Evolutionary conservation across 2,329 filamentous ascomycete species (phyloP).

Genomic region (Aspergillus cejpii): DNA sequence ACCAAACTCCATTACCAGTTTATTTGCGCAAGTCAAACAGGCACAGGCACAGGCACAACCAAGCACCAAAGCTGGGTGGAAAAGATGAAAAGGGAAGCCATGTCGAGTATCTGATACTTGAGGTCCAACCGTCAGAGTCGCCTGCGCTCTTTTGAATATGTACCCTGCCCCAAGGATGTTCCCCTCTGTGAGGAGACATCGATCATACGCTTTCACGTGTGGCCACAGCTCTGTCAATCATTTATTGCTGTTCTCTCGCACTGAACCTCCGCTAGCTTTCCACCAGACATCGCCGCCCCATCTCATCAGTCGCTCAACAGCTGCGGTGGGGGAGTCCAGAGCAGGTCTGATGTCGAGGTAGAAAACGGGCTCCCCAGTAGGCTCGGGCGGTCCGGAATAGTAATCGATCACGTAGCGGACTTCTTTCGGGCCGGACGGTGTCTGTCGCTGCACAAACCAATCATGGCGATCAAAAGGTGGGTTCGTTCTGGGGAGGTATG

Average conservation of each 20-base stretch:
- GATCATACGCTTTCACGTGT: not conserved
- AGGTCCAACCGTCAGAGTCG: conserved; percentile 13
- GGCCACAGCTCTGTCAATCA: conserved; percentile 3
- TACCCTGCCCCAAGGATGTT: not conserved
- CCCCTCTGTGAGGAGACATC: not conserved
- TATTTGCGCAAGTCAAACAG: too few relatives aligned
- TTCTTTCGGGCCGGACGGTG: conserved; percentile 62
- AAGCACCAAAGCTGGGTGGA: not conserved
- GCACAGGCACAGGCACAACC: conserved; percentile 1
- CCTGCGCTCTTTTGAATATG: conserved; percentile 26
- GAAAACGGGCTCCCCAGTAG: conserved; percentile 86
- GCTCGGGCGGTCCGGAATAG: conserved; percentile 75
- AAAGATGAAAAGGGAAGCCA: not conserved
- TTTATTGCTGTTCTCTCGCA: conserved; percentile 26
- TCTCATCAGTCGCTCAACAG: conserved; percentile 72
- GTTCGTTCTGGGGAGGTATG: conserved; percentile 51
- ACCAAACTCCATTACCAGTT: not conserved
- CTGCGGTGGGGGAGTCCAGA: conserved; percentile 69
- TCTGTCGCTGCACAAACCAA: conserved; percentile 79
- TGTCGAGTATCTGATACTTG: not conserved
- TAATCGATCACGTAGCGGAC: conserved; percentile 96
- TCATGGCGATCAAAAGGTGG: conserved; percentile 95
- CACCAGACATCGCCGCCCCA: conserved; percentile 96
- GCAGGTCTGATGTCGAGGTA: conserved; percentile 91
- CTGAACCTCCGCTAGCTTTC: conserved; percentile 69